These are phyloP conservation scores for Diaporthe vexans DNA, from an alignment of 2,329 filamentous ascomycete genomes.

Conservation along the genomic window DNA sequence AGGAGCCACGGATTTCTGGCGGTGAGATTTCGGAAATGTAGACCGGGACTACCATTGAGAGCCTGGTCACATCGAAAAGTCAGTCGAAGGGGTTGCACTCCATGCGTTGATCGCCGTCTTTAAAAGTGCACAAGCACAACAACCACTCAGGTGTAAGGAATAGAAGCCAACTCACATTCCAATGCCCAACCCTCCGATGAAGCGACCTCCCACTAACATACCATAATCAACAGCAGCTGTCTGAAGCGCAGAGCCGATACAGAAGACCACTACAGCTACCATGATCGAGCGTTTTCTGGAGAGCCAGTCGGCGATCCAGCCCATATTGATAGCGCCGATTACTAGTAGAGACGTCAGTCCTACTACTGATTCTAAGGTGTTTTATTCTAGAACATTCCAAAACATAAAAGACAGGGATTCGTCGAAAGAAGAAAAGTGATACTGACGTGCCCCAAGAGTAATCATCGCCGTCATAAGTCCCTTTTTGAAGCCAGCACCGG, in stretches of 20 bases:
- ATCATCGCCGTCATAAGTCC: constrained; percentile 59
- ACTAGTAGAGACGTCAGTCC: too few relatives aligned
- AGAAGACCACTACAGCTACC: constrained; percentile 65
- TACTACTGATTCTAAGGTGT: too few relatives aligned
- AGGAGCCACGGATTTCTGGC: constrained; percentile 48
- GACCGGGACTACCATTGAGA: constrained; percentile 59
- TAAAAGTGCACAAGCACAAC: neutral
- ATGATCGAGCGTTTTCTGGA: constrained; percentile 68
- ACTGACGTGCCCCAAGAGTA: constrained; percentile 63
- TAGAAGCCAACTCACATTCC: constrained; percentile 50
- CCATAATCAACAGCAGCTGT: constrained; percentile 61
- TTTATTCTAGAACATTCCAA: too few relatives aligned
- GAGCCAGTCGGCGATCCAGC: constrained; percentile 65
- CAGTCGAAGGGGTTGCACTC: neutral
- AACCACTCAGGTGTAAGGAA: neutral
- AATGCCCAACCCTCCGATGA: constrained; percentile 67
- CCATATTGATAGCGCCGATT: constrained; percentile 61
- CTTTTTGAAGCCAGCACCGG: constrained; percentile 59
- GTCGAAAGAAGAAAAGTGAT: too few relatives aligned
- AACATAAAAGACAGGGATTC: too few relatives aligned
- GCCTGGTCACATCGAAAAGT: constrained; percentile 24
- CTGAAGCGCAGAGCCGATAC: constrained; percentile 67
- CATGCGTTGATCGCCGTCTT: neutral
- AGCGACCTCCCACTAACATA: constrained; percentile 67
- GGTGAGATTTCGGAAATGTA: constrained; percentile 50